These are phyloP conservation scores for Ensete ventricosum DNA, from an alignment of 176 grass and related monocot genomes.

Conservation along the genomic window DNA sequence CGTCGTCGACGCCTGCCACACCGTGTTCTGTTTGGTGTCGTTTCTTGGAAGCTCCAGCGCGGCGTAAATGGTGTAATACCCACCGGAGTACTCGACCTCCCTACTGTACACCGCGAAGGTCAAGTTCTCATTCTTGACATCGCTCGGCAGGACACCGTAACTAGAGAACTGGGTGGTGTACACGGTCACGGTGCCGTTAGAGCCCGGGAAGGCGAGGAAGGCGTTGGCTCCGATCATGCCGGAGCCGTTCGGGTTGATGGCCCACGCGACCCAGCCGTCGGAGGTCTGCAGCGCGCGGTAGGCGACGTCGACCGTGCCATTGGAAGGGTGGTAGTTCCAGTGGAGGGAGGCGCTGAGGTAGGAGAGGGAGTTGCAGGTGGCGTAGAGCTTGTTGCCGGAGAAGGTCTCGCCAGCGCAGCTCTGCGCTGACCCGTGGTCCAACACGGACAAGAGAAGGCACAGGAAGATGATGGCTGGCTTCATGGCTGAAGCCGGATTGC, in stretches of 20 bases:
- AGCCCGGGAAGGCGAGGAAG: constrained; percentile 26
- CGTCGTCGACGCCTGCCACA: constrained; percentile 60
- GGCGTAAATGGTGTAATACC: constrained; percentile 44
- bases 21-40: constrained; percentile 36
- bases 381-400: not conserved
- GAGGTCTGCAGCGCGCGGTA: constrained; percentile 28
- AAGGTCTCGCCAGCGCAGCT: not conserved
- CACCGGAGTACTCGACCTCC: constrained; percentile 24
- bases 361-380: constrained; percentile 27
- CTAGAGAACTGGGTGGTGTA: constrained; percentile 46
- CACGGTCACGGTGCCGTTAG: constrained; percentile 7
- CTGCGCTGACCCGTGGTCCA: not conserved
- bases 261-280: constrained; percentile 58
- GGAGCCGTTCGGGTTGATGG: constrained; percentile 41
- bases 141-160: not conserved
- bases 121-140: constrained; percentile 27
- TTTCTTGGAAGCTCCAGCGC: constrained; percentile 37
- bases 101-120: not conserved
- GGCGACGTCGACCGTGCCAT: constrained; percentile 30
- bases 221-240: constrained; percentile 56
- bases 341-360: constrained; percentile 35
- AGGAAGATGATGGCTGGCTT: not conserved
- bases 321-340: constrained; percentile 38
- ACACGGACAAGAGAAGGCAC: not conserved
- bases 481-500: not conserved